Evolutionary conservation across 1,284 basidiomycete species (phyloP).

Genomic region (Fomitopsis pinicola): DNA sequence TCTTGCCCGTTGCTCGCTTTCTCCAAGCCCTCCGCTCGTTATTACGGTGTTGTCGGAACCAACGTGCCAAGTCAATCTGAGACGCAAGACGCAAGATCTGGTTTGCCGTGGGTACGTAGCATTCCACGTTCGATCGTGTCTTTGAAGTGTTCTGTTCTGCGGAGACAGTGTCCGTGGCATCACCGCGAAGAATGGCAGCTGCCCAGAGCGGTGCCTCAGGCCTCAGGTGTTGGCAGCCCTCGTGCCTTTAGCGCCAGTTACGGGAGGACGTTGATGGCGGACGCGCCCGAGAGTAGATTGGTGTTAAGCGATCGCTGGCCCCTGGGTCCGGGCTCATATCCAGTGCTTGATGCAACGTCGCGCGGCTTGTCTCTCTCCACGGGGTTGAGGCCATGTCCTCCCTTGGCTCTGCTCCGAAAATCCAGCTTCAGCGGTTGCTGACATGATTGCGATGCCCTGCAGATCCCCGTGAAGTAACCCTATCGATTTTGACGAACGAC

Average conservation of each 20-base stretch:
- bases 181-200: neutral
- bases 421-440: neutral
- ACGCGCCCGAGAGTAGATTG: neutral
- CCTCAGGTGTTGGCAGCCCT: neutral
- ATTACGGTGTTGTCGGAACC: neutral
- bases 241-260: neutral
- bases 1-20: neutral
- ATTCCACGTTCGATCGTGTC: neutral
- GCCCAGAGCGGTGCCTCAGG: neutral
- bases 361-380: neutral
- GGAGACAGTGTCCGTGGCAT: neutral
- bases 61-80: neutral
- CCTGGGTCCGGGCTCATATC: neutral
- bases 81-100: neutral
- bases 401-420: neutral
- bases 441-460: neutral
- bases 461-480: neutral
- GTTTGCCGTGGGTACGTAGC: neutral
- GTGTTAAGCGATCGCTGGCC: neutral
- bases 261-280: neutral
- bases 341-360: neutral
- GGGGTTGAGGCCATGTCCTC: neutral
- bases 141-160: neutral
- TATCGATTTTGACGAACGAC: neutral
- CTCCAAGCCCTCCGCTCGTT: neutral